Evolutionary conservation across 192 early-diverging fungal genomes (phyloP), one percentile per base, ranked within the genome.

Genomic region (Blastocladiella britannica): DNA sequence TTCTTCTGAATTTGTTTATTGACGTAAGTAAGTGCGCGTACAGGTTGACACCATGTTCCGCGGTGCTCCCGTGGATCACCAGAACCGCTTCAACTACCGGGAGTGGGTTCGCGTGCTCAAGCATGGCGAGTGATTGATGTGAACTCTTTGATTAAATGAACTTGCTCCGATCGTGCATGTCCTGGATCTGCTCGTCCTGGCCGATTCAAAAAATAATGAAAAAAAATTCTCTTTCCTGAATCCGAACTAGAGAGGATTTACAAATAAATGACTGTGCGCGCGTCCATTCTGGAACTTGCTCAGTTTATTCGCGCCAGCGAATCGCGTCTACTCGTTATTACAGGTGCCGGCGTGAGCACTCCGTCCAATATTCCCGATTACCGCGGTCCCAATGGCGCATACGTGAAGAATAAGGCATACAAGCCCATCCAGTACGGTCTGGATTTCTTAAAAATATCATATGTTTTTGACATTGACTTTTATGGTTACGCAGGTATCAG

Each of bases 1-100:
- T 28, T 7, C n/a, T 30, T 18, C 5, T 4, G 23, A 8, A 28
- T 22, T 25, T 37, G 31, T 0, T 57, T 51, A 12, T 60, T 56
- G 7, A 7, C 51, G 26, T 53, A 6, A 7, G 56, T 26, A 4
- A 15, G 4, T 59, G 0, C 23, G 1, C 8, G 15, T 26, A 18
- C 52, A 84, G 82, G 81, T 89, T 1, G 91, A 89, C 60, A 81
- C 84, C 54, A 89, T 97, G 87, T 88, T 91, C 67, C 91, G 91
- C 57, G 88, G 88, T 18, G 77, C 85, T 3, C 82, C 84, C 0
- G 72, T 91, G 4, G 87, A 86, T 51, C 70, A 74, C 7, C 66
- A 85, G 29, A 77, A 78, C 51, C 68, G 82, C 53, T 88, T 97
- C 63, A 88, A 93, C 67, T 97, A 97, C 69, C 69, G 83, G 23